Conservation (phyloP, 1,284 basidiomycete species). For the Ustilago xerochloae region DNA sequence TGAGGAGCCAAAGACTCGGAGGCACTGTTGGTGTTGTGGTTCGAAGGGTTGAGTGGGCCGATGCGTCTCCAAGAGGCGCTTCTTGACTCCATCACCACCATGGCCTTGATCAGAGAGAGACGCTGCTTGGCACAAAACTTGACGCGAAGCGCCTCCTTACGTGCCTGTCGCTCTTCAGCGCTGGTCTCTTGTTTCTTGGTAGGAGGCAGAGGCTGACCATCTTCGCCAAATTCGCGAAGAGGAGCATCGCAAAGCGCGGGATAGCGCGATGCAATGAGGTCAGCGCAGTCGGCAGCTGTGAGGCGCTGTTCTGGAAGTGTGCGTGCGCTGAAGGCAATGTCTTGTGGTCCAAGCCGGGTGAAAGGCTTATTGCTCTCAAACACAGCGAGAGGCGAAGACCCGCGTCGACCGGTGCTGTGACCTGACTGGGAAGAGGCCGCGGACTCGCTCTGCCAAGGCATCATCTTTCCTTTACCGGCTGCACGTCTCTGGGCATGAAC, state of each 20-base stretch:
- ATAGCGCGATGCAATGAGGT: constrained; percentile 24
- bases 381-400: background rate
- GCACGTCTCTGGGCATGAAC: constrained; percentile 12
- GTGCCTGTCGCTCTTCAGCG: constrained; percentile 46
- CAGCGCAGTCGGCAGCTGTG: constrained; percentile 19
- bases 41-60: constrained; percentile 18
- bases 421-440: constrained; percentile 4
- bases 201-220: constrained; percentile 49
- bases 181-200: constrained; percentile 58
- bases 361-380: constrained; percentile 33
- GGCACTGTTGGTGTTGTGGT: background rate
- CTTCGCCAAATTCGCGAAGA: constrained; percentile 43
- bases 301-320: constrained; percentile 29
- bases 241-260: constrained; percentile 49
- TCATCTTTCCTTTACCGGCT: constrained; percentile 32
- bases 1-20: background rate
- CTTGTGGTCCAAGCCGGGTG: constrained; percentile 31
- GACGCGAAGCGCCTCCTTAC: constrained; percentile 37
- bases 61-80: constrained; percentile 41
- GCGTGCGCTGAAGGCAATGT: constrained; percentile 40
- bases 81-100: constrained; percentile 56
- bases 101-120: constrained; percentile 58
- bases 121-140: constrained; percentile 43
- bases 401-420: constrained; percentile 2
- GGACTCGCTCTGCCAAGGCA: constrained; percentile 7